These are phyloP conservation scores for Blastobotrys buckinghamii DNA, from an alignment of 1,139 yeast species.

Conservation along the genomic window DNA sequence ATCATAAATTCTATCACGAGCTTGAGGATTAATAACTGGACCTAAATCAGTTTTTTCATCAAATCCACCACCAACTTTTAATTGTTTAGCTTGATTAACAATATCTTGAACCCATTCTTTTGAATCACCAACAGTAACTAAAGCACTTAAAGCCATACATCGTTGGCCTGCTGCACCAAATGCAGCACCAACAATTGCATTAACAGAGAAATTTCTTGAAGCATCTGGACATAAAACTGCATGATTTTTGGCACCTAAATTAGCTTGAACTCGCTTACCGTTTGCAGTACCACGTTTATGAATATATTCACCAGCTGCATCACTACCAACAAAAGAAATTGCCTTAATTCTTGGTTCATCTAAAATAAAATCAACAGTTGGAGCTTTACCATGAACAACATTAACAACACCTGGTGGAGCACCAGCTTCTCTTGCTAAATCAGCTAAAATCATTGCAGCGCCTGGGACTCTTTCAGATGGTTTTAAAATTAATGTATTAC, in stretches of 20 bases:
- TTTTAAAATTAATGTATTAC: slow-evolving; percentile 69
- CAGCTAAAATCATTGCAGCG: slow-evolving; percentile 71
- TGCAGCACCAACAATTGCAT: slow-evolving; percentile 69
- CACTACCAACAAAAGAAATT: slow-evolving; percentile 72
- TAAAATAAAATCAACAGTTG: slow-evolving; percentile 65
- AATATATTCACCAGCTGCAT: slow-evolving; percentile 70
- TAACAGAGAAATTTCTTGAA: slow-evolving; percentile 56
- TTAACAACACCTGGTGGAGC: slow-evolving; percentile 73
- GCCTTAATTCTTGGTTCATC: slow-evolving; percentile 78
- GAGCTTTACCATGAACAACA: slow-evolving; percentile 71
- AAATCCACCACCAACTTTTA: slow-evolving; percentile 64
- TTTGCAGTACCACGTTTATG: slow-evolving; percentile 60
- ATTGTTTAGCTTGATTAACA: slow-evolving; percentile 50
- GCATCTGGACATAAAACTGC: slow-evolving; percentile 72
- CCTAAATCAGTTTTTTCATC: slow-evolving; percentile 60
- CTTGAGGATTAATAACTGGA: slow-evolving; percentile 61
- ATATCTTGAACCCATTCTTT: slow-evolving; percentile 61
- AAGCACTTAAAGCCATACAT: slow-evolving; percentile 75
- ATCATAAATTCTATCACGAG: slow-evolving; percentile 49
- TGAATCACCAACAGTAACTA: slow-evolving; percentile 70
- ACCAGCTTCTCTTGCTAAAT: slow-evolving; percentile 69
- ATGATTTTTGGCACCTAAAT: slow-evolving; percentile 75
- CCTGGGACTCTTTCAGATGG: slow-evolving; percentile 79
- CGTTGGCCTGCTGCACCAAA: slow-evolving; percentile 86
- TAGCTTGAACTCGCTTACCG: slow-evolving; percentile 75